Evolutionary conservation across 805 yeast genomes (phyloP), one percentile per base, ranked within the genome.

Genomic region (Pichia heedii): DNA sequence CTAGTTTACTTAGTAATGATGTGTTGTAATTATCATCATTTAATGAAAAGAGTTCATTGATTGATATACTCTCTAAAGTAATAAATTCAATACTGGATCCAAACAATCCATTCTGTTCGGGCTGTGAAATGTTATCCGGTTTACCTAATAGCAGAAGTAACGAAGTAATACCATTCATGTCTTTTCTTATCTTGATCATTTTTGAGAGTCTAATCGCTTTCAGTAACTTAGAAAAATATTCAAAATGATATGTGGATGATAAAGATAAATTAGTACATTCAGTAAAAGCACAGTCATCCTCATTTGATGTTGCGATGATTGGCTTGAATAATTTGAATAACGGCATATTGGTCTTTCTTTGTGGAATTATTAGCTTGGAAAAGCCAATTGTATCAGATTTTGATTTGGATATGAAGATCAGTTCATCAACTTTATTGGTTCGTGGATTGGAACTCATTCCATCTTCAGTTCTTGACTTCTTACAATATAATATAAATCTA

Each of bases 361-460:
- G 73, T 0, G 95, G 95, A 38, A 81, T 70, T 10, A 73, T 69
- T 19, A 85, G 65, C 54, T 81, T 79, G 33, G 85, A 78, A 41
- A 70, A 67, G 0, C 95, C 95, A 37, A 84, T 69, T n/a, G 63
- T 47, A 22, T 79, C 83, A 11, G 90, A 84, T 33, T 70, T 54
- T 3, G 66, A 61, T 42, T 51, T 71, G 0, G 93, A 81, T 5
- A 83, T 73, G 42, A 87, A 70, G 22, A 71, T 66, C 37, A 81
- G 59, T 49, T 67, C 70, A 30, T 44, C 37, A 1, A 70, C 66
- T 5, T 59, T 50, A 21, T 53, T 44, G n/a, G n/a, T n/a, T n/a
- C n/a, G n/a, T n/a, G n/a, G n/a, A n/a, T n/a, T n/a, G n/a, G n/a
- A n/a, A 11, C 33, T 22, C 15, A 21, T 16, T 22, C 36, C 38